A percentile compares a stretch with the other conserved stretches of the same genome.
Conservation (phyloP, 2,329 filamentous ascomycete genomes). For the Fusarium newnesense region DNA sequence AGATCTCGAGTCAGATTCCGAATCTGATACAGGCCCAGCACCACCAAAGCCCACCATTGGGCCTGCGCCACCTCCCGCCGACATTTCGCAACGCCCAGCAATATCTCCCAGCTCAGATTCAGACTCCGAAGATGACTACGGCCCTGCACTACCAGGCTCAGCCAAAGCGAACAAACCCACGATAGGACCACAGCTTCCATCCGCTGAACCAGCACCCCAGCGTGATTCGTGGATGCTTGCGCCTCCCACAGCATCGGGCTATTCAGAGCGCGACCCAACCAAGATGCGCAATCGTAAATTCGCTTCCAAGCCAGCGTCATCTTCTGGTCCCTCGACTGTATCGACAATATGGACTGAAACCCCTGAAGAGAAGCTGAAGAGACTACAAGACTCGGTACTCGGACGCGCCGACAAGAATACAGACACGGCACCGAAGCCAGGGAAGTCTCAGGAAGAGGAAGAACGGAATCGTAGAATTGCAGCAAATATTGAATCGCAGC, state of each 20-base stretch:
- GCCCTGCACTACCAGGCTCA: slow-evolving; percentile 66
- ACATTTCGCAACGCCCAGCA: slow-evolving; percentile 28
- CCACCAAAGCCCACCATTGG: slow-evolving; percentile 45
- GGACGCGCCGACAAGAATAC: slow-evolving; percentile 67
- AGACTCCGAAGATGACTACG: slow-evolving; percentile 65
- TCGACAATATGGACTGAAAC: slow-evolving; percentile 90
- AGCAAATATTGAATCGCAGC: slow-evolving; percentile 62
- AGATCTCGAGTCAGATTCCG: slow-evolving; percentile 51
- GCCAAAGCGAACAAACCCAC: slow-evolving; percentile 59
- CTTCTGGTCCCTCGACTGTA: slow-evolving; percentile 53
- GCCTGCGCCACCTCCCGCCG: slow-evolving; percentile 51
- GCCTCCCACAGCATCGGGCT: slow-evolving; percentile 67
- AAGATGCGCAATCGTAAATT: slow-evolving; percentile 86
- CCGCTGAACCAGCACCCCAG: slow-evolving; percentile 60
- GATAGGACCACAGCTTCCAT: slow-evolving; percentile 50
- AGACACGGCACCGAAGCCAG: slow-evolving; percentile 54
- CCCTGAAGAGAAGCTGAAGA: slow-evolving; percentile 84
- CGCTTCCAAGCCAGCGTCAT: slow-evolving; percentile 67
- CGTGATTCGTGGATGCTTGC: slow-evolving; percentile 89
- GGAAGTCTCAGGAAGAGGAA: slow-evolving; percentile 63
- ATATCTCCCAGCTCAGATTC: slow-evolving; percentile 53
- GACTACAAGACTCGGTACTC: slow-evolving; percentile 83
- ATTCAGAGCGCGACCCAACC: slow-evolving; percentile 79
- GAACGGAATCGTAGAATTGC: slow-evolving; percentile 61
- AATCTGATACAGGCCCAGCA: slow-evolving; percentile 52